phyloP scores from a whole-genome alignment of 2,329 filamentous ascomycete species.

The Metarhizium humberi region DNA sequence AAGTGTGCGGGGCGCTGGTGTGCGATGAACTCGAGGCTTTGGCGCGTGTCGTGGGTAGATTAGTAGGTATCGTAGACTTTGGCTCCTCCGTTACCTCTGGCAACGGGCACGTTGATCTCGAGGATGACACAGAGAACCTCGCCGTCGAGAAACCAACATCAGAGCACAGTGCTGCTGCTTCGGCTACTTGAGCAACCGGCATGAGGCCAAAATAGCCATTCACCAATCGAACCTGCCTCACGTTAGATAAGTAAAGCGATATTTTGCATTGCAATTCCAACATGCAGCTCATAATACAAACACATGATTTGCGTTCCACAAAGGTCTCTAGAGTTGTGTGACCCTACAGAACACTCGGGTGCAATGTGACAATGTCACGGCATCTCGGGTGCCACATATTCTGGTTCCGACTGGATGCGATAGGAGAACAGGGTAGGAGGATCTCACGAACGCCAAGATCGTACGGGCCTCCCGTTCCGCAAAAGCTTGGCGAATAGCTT shows the following conservation, averaged over 20 bases:
- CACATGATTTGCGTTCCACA: too few relatives aligned
- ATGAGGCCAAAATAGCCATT: too few relatives aligned
- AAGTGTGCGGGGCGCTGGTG: constrained; percentile 61
- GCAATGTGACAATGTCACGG: too few relatives aligned
- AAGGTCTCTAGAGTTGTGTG: too few relatives aligned
- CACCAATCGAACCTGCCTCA: too few relatives aligned
- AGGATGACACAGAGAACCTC: background rate
- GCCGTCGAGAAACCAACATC: background rate
- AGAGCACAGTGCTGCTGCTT: background rate
- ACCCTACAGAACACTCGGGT: too few relatives aligned
- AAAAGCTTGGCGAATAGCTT: background rate
- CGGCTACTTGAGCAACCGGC: too few relatives aligned
- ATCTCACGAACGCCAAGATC: background rate
- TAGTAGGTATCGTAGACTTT: constrained; percentile 71
- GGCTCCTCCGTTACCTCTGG: constrained; percentile 44
- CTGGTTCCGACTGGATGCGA: background rate
- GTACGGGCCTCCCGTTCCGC: background rate
- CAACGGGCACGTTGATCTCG: background rate
- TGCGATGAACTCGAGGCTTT: constrained; percentile 59
- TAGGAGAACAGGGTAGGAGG: background rate
- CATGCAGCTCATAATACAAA: too few relatives aligned
- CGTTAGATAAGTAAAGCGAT: too few relatives aligned
- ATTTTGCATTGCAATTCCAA: too few relatives aligned
- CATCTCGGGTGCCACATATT: background rate
- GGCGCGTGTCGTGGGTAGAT: constrained; percentile 49